Base-by-base conservation (phyloP, 768 basidiomycete genomes). In the Amanita brunnescens region DNA sequence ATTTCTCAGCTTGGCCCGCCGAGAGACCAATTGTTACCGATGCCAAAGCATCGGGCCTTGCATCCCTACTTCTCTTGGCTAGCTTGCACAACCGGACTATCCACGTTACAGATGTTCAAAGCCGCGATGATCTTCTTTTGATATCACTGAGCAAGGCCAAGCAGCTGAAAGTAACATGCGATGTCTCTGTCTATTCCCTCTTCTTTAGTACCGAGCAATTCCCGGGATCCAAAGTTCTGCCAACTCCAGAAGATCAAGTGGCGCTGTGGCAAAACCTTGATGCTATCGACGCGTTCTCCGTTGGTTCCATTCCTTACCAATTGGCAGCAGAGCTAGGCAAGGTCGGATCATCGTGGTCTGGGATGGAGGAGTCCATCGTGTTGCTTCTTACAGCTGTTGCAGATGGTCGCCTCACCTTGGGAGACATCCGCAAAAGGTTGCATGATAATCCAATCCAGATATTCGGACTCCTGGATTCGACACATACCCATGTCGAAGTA, bases 11-110 rank as follows among this genome's bases (percentile, higher is more conserved):
- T 1, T 98, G 96, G 95, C 86, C 94, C 0, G 58, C 68, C 3
- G 90, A 96, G 59, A 95, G 92, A 70, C 85, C 85, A n/a, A 90
- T 99, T 61, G 75, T 97, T 49, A 93, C 95, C 2, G 87, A 98
- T 62, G 95, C 96, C 18, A 85, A 86, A 62, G 86, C 90, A 10
- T 85, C 92, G 2, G 87, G 93, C 57, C 79, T 98, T 9, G 95
- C 96, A 1, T 96, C 95, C 0, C 79, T 97, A 33, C 79, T 99
- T 29, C 77, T 99, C 23, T 71, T 98, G 42, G 93, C 95, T n/a
- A 94, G 90, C 59, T 79, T 99, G 40, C 85, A 98, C 67, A 83
- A 77, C 61, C 83, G 92, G 54, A 83, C 80, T 57, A 79, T 98
- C 8, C 96, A 99, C 64, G 78, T 98, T 57, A 90, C 90, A 7